Evolutionary conservation across 2,329 filamentous ascomycete species (phyloP).

Genomic region (Acephala macrosclerotiorum): DNA sequence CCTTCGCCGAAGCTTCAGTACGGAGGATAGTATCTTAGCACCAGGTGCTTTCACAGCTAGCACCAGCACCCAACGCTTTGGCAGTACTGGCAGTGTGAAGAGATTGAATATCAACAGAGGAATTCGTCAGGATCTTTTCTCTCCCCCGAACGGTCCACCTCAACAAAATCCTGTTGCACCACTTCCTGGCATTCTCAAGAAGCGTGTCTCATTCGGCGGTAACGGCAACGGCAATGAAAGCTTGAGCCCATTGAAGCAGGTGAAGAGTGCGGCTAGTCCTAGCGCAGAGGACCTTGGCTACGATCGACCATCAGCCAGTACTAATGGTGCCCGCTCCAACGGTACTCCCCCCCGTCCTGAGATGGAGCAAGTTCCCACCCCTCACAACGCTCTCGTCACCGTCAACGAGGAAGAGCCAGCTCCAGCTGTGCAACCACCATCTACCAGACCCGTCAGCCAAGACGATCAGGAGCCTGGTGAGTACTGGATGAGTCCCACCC

Average conservation of each 20-base stretch:
- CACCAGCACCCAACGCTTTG: constrained; percentile 67
- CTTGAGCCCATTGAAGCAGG: constrained; percentile 43
- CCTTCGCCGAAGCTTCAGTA: constrained; percentile 80
- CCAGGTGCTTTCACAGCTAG: constrained; percentile 84
- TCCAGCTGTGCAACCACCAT: constrained; percentile 36
- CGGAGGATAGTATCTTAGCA: constrained; percentile 85
- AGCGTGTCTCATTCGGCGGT: constrained; percentile 92
- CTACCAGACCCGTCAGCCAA: constrained; percentile 18
- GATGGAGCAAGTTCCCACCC: constrained; percentile 67
- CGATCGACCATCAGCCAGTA: constrained; percentile 55
- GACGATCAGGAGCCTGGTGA: constrained; percentile 61
- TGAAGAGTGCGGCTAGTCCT: constrained; percentile 54
- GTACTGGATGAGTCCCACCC: constrained; percentile 86
- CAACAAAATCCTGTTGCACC: constrained; percentile 48
- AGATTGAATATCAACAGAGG: constrained; percentile 92
- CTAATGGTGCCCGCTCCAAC: constrained; percentile 54
- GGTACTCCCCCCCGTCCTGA: constrained; percentile 61
- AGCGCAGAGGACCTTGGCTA: constrained; percentile 66
- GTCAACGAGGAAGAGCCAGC: constrained; percentile 74
- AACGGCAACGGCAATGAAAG: constrained; percentile 48
- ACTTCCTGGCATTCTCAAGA: constrained; percentile 63
- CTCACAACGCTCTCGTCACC: constrained; percentile 78
- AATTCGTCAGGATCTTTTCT: constrained; percentile 76
- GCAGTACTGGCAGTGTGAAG: constrained; percentile 78
- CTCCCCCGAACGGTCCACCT: constrained; percentile 55